phyloP scores from a whole-genome alignment of 2,329 filamentous ascomycete genomes.

The Chalaropsis ovoidea region DNA sequence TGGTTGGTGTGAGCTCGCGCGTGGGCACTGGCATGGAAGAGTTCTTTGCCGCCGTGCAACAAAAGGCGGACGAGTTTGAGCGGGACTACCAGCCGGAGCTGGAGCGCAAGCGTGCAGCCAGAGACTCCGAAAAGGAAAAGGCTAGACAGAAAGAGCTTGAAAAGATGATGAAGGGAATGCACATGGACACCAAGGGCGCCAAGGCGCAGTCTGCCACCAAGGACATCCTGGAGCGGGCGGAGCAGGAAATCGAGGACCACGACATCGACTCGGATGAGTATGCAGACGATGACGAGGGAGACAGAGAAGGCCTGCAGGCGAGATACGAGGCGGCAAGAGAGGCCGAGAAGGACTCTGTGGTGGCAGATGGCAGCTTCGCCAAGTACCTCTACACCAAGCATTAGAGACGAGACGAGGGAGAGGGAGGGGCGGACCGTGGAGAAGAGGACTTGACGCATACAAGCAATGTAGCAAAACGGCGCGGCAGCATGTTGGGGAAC shows the following conservation, averaged over 20 bases:
- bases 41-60: conserved; percentile 81
- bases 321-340: conserved; percentile 68
- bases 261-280: conserved; percentile 51
- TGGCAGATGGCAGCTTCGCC: conserved; percentile 51
- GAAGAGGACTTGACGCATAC: too few species aligned
- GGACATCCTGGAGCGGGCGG: conserved; percentile 38
- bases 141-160: conserved; percentile 71
- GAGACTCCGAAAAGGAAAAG: conserved; percentile 63
- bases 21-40: conserved; percentile 84
- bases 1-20: conserved; percentile 89
- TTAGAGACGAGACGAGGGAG: conserved; percentile 23
- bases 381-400: conserved; percentile 47
- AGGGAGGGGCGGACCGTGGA: too few species aligned
- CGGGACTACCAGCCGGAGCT: conserved; percentile 87
- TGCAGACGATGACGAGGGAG: conserved; percentile 48
- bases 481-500: not conserved
- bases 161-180: conserved; percentile 92
- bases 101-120: conserved; percentile 62
- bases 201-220: conserved; percentile 28
- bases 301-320: conserved; percentile 57
- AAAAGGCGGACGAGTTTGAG: conserved; percentile 81
- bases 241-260: conserved; percentile 43
- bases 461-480: not conserved
- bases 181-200: conserved; percentile 33
- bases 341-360: conserved; percentile 43